Evolutionary conservation across 2,329 filamentous ascomycete genomes (phyloP), one percentile per base, ranked within the genome.

Genomic region (Pseudocercospora vitis): DNA sequence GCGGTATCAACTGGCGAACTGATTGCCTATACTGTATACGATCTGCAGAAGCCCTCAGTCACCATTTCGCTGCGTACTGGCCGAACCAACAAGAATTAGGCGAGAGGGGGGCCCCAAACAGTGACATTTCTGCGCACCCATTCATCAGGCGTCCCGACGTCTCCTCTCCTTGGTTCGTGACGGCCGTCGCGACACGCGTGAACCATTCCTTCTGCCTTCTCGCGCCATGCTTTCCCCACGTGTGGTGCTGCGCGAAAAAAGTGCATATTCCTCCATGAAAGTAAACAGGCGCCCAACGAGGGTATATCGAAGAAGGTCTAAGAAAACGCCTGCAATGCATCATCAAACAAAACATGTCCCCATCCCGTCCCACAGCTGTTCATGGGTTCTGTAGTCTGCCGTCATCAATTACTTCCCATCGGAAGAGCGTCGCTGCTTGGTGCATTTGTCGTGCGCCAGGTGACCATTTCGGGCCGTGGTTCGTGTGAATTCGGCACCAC

Each of bases 401-500:
- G 42, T 21, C 16, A 33, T 51, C 29, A 28, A n/a, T 56, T 58
- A 64, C 53, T 66, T 62, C 33, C 60, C 66, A 29, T 71, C 68
- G 48, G 74, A 76, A 24, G 70, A 77, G 60, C 81, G 76, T 65
- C 82, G 77, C 68, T 83, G 85, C 78, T 96, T 96, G 7, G 68
- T 67, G 78, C 91, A 97, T 74, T 96, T 96, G 68, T 95, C 91
- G 72, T 96, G 89, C 19, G 78, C 77, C 68, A 85, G 78, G 69
- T 97, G 92, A 9, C 91, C 91, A 68, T 96, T 96, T 57, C 91
- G 82, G 39, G 92, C 92, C 18, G 81, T 85, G 4, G 91, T 96
- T 63, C 92, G 81, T 9, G 92, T 96, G 66, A 97, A 97, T 66
- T 95, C 91, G 8, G 91, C 91, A 31, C 91, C 90, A 67, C 92